Evolutionary conservation across 2,329 filamentous ascomycete genomes (phyloP).

Genomic region (Fusarium decemcellulare): DNA sequence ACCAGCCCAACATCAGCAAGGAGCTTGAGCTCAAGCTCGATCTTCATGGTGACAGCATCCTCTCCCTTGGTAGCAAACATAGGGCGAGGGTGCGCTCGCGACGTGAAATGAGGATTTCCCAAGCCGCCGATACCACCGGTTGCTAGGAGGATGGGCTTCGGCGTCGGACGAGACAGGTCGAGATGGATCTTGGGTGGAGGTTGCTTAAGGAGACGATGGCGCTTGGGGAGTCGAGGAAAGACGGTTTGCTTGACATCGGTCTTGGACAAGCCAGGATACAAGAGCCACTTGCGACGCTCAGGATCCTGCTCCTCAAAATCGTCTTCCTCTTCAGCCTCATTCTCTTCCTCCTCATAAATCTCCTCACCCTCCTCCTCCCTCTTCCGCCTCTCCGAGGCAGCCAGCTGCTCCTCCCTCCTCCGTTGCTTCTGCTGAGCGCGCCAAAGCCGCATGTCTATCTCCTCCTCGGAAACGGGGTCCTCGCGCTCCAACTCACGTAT

Average conservation of each 20-base stretch:
- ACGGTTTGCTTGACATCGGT: constrained; percentile 73
- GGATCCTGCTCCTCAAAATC: constrained; percentile 61
- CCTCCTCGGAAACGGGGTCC: constrained; percentile 82
- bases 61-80: constrained; percentile 93
- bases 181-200: constrained; percentile 80
- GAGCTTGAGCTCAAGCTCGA: constrained; percentile 94
- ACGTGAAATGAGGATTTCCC: constrained; percentile 94
- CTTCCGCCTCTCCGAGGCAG: constrained; percentile 52
- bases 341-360: constrained; percentile 33
- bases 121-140: constrained; percentile 91
- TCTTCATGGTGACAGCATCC: constrained; percentile 79
- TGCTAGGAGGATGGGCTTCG: constrained; percentile 86
- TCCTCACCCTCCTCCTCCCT: constrained; percentile 37
- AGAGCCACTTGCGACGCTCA: constrained; percentile 81
- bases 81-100: constrained; percentile 80
- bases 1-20: constrained; percentile 96
- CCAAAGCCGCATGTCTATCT: constrained; percentile 52
- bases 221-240: constrained; percentile 66
- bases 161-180: constrained; percentile 82
- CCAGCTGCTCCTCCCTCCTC: constrained; percentile 48
- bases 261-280: constrained; percentile 84
- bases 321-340: constrained; percentile 49
- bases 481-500: constrained; percentile 84
- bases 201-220: constrained; percentile 73
- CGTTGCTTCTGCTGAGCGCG: constrained; percentile 51